phyloP scores from a whole-genome alignment of 768 basidiomycete species.

The Xanthoconium stramineum region DNA sequence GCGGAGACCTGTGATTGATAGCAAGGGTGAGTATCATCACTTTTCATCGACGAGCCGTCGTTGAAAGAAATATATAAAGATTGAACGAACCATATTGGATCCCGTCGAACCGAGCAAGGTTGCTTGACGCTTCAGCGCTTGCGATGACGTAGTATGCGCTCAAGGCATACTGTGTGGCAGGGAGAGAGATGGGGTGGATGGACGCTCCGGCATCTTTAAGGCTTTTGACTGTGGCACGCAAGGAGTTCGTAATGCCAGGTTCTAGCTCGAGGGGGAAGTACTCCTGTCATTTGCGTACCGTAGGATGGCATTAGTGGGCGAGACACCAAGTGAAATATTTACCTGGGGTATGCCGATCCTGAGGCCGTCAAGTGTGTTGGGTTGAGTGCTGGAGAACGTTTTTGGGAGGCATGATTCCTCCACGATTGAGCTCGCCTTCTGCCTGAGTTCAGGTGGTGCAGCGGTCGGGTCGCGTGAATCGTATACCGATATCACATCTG shows the following conservation, averaged over 20 bases:
- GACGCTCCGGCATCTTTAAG: conserved; percentile 57
- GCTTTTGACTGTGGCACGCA: conserved; percentile 43
- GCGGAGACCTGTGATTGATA: conserved; percentile 44
- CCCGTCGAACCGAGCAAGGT: conserved; percentile 87
- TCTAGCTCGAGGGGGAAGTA: conserved; percentile 76
- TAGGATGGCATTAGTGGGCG: not conserved
- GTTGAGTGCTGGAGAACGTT: not conserved
- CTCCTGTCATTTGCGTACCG: conserved; percentile 41
- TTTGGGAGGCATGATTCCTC: conserved; percentile 3
- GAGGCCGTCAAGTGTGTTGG: conserved; percentile 44
- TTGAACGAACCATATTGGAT: conserved; percentile 68
- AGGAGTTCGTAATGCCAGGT: conserved; percentile 38
- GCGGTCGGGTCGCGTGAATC: conserved; percentile 79
- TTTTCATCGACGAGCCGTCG: not conserved
- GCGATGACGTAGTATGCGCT: conserved; percentile 97
- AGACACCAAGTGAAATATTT: conserved; percentile 2
- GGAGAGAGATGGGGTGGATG: conserved; percentile 71
- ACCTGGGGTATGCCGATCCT: conserved; percentile 78
- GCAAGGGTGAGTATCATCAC: not conserved
- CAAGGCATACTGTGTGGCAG: conserved; percentile 65
- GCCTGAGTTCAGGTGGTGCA: conserved; percentile 40
- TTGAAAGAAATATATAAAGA: not conserved
- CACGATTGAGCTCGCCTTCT: conserved; percentile 32
- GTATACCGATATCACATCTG: conserved; percentile 39
- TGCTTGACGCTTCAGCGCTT: conserved; percentile 90